A percentile compares a stretch with the other conserved stretches of the same genome.
phyloP scores from a whole-genome alignment of 176 grass and related monocot genomes.

The Tuctoria greenei region DNA sequence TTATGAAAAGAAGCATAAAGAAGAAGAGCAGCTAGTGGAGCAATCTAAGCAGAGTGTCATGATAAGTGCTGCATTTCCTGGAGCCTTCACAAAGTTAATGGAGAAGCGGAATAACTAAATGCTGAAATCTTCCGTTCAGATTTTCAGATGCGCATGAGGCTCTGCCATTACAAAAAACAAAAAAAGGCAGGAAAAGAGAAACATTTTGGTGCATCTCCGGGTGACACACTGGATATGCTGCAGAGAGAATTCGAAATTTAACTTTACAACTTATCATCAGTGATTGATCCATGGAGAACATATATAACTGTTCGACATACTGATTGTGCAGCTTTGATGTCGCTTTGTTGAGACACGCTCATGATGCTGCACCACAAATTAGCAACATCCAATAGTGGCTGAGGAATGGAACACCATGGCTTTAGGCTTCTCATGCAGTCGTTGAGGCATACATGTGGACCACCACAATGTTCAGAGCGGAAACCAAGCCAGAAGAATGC shows the following conservation, averaged over 20 bases:
- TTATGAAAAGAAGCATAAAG: slow-evolving; percentile 33
- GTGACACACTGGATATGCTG: slow-evolving; percentile 21
- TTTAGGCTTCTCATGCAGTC: slow-evolving; percentile 36
- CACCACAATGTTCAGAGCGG: slow-evolving; percentile 33
- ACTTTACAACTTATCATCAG: not conserved
- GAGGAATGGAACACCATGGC: slow-evolving; percentile 37
- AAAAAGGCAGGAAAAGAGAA: not conserved
- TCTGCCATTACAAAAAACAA: not conserved
- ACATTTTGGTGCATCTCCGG: not conserved
- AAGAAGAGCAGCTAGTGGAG: not conserved
- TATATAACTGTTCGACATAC: slow-evolving; percentile 1
- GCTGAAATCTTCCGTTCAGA: not conserved
- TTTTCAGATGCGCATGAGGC: not conserved
- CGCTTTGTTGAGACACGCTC: slow-evolving; percentile 34
- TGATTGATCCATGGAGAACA: slow-evolving; percentile 6
- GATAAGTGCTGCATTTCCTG: not conserved
- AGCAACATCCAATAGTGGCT: slow-evolving; percentile 37
- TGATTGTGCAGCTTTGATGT: not conserved
- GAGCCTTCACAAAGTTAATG: not conserved
- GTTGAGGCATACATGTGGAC: slow-evolving; percentile 34
- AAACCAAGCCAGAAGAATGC: slow-evolving; percentile 21
- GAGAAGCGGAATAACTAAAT: not conserved
- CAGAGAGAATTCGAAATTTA: not conserved
- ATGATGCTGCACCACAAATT: slow-evolving; percentile 47
- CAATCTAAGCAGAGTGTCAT: slow-evolving; percentile 35